Evolutionary conservation across 345 rosid species (phyloP), one percentile per base, ranked within the genome.

Genomic region (Dovyalis caffra): DNA sequence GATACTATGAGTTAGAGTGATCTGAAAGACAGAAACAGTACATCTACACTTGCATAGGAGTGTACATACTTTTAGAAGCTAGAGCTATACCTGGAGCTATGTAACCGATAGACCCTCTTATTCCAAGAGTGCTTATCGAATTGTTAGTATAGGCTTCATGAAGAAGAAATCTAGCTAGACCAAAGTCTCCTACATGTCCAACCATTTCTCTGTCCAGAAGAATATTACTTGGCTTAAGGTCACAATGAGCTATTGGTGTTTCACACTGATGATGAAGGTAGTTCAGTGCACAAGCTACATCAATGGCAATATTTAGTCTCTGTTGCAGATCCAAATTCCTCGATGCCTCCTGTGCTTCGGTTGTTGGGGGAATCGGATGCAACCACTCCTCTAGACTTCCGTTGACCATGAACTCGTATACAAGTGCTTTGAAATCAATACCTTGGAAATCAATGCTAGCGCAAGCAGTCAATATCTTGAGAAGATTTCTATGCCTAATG

Each of bases 281-380:
- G 10, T 26, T 51, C 8, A 37, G 53, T 25, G 74, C 74, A 71
- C 3, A 37, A 25, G 67, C 74, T 12, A 71, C 47, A 29, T 71
- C 74, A 37, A 60, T 60, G 10, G 66, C 74, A 16, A 28, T 70
- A 35, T 70, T 70, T 60, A 70, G 45, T 35, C 65, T 15, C 20
- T 23, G 51, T 8, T n/a, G 49, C 21, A 56, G 23, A 18, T 57
- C 37, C 64, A 70, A 70, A 4, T 11, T 69, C 15, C 63, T 32
- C 9, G 40, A 37, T 37, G 10, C 40, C 40, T 37, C 40, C 2
- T 1, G 10, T 49, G 63, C 21, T 10, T 2, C 64, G 1, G 15
- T 20, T 16, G 1, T 6, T 9, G 15, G 23, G n/a, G 62, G 64
- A 56, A n/a, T n/a, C n/a, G n/a, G n/a, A n/a, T 70, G 64, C 51